Evolutionary conservation across 495 filamentous ascomycete species (phyloP), one percentile per base, ranked within the genome.

Genomic region (Penicillium verhagenii): DNA sequence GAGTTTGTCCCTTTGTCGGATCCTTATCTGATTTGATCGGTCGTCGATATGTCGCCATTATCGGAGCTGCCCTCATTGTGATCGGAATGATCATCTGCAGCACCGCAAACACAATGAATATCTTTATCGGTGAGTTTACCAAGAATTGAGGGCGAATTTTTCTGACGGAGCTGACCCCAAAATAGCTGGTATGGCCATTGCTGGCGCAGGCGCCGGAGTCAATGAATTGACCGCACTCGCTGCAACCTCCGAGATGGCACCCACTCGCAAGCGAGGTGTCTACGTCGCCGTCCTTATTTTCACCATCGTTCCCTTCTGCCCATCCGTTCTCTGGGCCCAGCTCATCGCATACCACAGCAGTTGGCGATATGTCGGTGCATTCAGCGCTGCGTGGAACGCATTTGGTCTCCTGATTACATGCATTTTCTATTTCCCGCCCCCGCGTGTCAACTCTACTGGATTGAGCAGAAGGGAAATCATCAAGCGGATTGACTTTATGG

Each of bases 1-100:
- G 80, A 43, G 79, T 90, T 10, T 88, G 85, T 49, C 87, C 87
- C 8, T 90, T 90, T 53, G 86, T 90, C 21, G 87, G 87, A 4
- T 82, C 81, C 21, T 59, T 90, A 1, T 90, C 87, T 5, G 87
- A 90, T 73, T 64, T 90, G 7, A 64, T 87, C 42, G 87, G 87
- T 28, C 82, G 87, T 54, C 80, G 86, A 52, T 85, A 79, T 63
- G 83, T 89, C 19, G 86, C 86, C 21, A 72, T 89, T 28, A 63
- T 79, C 16, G 87, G 87, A 1, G 79, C 77, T 10, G 42, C 64
- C 8, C 77, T 86, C 24, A 72, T 89, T 50, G 76, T 86, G 38
- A 44, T 89, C 28, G 87, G 86, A n/a, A 84, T 86, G 72, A 82
- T 87, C 28, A 72, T 90, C 23, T 79, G 78, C 56, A 79, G 80